Evolutionary conservation across 2,329 filamentous ascomycete species (phyloP).

Genomic region (Coniosporium tulheliwenetii): DNA sequence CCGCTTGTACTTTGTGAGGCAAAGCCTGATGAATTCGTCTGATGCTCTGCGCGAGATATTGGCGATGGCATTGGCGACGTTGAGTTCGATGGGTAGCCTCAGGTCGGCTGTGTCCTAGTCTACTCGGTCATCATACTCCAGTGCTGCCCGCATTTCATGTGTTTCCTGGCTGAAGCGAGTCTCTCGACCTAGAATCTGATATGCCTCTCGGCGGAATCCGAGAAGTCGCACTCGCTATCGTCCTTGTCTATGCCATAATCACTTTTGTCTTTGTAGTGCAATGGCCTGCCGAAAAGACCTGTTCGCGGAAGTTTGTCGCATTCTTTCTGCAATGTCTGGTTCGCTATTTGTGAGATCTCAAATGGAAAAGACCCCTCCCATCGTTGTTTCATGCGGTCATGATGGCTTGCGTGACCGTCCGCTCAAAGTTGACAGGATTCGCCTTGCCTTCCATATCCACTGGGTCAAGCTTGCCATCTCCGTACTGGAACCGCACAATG

Average conservation of each 20-base stretch:
- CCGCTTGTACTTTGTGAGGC: conserved; percentile 77
- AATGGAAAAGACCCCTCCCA: conserved; percentile 58
- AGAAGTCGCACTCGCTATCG: conserved; percentile 70
- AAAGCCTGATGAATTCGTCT: conserved; percentile 61
- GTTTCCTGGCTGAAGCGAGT: conserved; percentile 11
- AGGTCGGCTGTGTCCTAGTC: neutral
- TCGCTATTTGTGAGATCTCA: conserved; percentile 56
- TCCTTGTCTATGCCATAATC: conserved; percentile 42
- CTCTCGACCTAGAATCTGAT: conserved; percentile 27
- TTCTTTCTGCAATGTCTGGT: conserved; percentile 51
- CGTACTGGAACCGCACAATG: conserved; percentile 94
- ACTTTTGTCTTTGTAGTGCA: conserved; percentile 55
- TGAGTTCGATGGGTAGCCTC: neutral
- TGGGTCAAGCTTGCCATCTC: conserved; percentile 87
- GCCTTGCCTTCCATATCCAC: conserved; percentile 95
- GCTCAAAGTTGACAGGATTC: conserved; percentile 79
- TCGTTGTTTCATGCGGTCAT: conserved; percentile 66
- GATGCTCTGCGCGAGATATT: conserved; percentile 70
- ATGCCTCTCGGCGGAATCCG: conserved; percentile 62
- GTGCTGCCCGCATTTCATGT: conserved; percentile 3
- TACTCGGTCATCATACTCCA: conserved; percentile 1
- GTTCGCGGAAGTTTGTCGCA: conserved; percentile 49
- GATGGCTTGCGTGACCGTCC: conserved; percentile 71
- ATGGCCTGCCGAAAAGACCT: conserved; percentile 41
- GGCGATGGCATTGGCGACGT: conserved; percentile 47